phyloP scores from a whole-genome alignment of 78 protist species.

The Guillardia theta region DNA sequence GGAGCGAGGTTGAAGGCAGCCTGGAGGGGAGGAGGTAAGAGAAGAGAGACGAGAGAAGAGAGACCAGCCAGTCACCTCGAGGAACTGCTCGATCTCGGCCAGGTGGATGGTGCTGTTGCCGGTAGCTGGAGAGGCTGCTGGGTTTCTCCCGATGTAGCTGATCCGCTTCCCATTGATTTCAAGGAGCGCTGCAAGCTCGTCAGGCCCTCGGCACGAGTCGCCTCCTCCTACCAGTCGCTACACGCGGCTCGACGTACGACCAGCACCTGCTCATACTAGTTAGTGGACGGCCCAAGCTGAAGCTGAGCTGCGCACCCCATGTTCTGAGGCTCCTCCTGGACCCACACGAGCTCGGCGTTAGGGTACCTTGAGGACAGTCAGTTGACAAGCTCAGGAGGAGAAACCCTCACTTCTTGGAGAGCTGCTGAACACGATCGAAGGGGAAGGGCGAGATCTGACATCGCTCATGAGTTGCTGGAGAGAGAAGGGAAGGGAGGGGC shows the following conservation, averaged over 20 bases:
- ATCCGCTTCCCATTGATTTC: neutral
- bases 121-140: neutral
- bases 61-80: too few species aligned
- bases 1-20: neutral
- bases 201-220: too few species aligned
- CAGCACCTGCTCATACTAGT: too few species aligned
- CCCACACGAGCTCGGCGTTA: slow-evolving; percentile 86
- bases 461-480: too few species aligned
- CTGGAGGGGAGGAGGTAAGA: too few species aligned
- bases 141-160: neutral
- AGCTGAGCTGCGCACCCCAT: too few species aligned
- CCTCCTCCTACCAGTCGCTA: too few species aligned
- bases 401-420: neutral
- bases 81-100: slow-evolving; percentile 20
- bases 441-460: slow-evolving; percentile 97
- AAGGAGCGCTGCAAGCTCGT: slow-evolving; percentile 10
- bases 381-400: neutral
- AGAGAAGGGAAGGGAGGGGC: too few species aligned
- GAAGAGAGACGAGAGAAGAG: too few species aligned
- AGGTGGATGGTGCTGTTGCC: neutral
- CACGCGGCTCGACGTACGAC: slow-evolving; percentile 34
- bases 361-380: neutral
- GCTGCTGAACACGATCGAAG: slow-evolving; percentile 55
- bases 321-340: slow-evolving; percentile 88
- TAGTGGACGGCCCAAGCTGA: too few species aligned